Percentiles rank a stretch among this genome's conserved stretches.
These are phyloP conservation scores for Crithidia bombi DNA, from an alignment of 208 protist species.

Conservation along the genomic window DNA sequence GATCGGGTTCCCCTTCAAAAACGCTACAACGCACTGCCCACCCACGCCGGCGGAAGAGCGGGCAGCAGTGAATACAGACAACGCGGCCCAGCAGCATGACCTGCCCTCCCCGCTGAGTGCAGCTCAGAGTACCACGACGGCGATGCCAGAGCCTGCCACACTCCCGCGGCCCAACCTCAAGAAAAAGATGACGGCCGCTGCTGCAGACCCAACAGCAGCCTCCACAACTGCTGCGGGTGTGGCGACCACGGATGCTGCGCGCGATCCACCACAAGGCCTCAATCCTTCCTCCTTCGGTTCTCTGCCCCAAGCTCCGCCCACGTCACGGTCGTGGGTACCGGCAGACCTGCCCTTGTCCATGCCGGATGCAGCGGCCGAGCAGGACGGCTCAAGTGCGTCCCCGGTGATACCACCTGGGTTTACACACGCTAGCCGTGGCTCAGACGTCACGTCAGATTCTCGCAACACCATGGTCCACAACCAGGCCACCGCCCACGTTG, in stretches of 20 bases:
- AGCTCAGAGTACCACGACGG: background rate
- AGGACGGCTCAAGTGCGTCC: background rate
- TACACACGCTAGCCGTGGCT: background rate
- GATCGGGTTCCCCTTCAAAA: constrained; percentile 47
- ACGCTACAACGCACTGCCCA: constrained; percentile 10
- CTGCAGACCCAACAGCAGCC: background rate
- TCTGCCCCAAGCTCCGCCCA: background rate
- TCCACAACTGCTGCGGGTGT: background rate
- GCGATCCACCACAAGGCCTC: background rate
- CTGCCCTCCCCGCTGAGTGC: background rate
- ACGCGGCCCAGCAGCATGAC: background rate
- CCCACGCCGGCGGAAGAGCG: background rate
- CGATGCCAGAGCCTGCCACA: constrained; percentile 23
- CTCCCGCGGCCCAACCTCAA: constrained; percentile 22
- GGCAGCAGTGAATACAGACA: background rate
- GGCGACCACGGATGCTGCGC: background rate
- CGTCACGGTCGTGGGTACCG: constrained; percentile 1
- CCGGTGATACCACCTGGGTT: background rate
- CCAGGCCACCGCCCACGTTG: background rate
- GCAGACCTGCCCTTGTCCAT: background rate
- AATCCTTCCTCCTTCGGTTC: background rate
- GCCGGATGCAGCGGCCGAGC: background rate
- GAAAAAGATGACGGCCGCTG: too few species aligned
- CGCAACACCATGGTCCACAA: constrained; percentile 21
- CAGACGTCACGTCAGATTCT: constrained; percentile 12